Evolutionary conservation across 257 asterid genomes (phyloP), one percentile per base, ranked within the genome.

Genomic region (Forsythia suspensa): DNA sequence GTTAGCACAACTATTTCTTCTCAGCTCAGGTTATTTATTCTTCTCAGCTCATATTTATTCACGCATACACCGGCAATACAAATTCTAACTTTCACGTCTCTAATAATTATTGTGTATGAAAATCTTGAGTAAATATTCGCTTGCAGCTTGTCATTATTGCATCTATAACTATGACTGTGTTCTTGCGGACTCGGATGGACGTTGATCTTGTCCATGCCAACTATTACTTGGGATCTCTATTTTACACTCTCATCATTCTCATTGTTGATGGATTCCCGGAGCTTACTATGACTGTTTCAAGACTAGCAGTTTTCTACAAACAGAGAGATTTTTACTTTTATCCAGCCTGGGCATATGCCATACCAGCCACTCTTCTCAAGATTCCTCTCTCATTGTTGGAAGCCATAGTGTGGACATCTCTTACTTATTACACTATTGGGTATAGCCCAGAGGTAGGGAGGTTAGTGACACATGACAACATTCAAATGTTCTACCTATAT

Each of bases 341-440:
- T 81, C 88, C 89, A 15, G 88, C 92, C 13, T 90, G 92, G 91
- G 91, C 91, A 0, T 86, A 82, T 70, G 85, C 91, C 34, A 72
- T 88, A 42, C 94, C 92, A 20, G 84, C 90, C 20, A 61, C 85
- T 44, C 84, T 90, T 61, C 82, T 87, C 76, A 85, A 86, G 79
- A 78, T 85, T 41, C 91, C 91, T 39, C 51, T 89, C 69, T 81
- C 90, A 40, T 20, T 86, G 73, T 39, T 86, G 63, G 84, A 42
- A 71, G 87, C 89, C 51, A 52, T 86, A 36, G n/a, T 83, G n/a
- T 83, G 83, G 84, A 75, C 77, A 61, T 72, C 36, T 34, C 80
- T 88, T 52, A 87, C 93, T 57, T 91, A 91, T 59, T 91, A 86
- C 29, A 89, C 80, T n/a, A 89, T 89, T 43, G 93, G 95, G 10